Evolutionary conservation across 164 flowering plant species (phyloP).

Genomic region (Aristolochia fimbriata): DNA sequence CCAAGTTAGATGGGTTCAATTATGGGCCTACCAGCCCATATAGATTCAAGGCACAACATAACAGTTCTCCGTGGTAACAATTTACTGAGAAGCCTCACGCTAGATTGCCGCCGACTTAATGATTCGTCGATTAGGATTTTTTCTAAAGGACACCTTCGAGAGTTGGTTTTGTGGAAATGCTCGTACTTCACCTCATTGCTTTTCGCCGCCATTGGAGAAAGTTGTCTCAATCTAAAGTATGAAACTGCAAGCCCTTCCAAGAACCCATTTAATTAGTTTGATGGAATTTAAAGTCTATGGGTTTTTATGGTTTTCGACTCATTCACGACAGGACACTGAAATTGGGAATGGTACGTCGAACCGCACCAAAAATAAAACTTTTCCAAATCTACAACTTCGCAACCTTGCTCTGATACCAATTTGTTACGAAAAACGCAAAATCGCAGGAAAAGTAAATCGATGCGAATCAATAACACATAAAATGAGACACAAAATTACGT

Average conservation of each 20-base stretch:
- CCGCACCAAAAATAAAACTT: too few species aligned
- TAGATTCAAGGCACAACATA: too few species aligned
- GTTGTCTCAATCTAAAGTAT: slow-evolving; percentile 32
- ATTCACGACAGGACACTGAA: slow-evolving; percentile 24
- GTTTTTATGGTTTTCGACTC: background rate
- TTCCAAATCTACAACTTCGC: too few species aligned
- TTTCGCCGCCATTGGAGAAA: slow-evolving; percentile 21
- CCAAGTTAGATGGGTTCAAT: too few species aligned
- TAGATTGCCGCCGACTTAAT: slow-evolving; percentile 34
- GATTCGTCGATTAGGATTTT: slow-evolving; percentile 14
- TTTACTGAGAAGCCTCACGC: slow-evolving; percentile 20
- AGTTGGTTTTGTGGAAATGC: slow-evolving; percentile 27
- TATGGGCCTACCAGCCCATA: too few species aligned
- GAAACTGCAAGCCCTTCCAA: background rate
- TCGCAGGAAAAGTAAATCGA: too few species aligned
- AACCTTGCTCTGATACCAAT: too few species aligned
- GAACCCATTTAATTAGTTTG: too few species aligned
- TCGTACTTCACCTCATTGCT: slow-evolving; percentile 13
- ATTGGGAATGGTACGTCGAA: slow-evolving; percentile 21
- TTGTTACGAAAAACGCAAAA: too few species aligned
- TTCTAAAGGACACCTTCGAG: slow-evolving; percentile 16
- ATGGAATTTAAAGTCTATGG: too few species aligned
- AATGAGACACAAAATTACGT: too few species aligned
- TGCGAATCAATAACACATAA: too few species aligned
- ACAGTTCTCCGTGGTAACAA: slow-evolving; percentile 11